Evolutionary conservation across 1,284 basidiomycete genomes (phyloP).

Genomic region (Ustilago cynodontis): DNA sequence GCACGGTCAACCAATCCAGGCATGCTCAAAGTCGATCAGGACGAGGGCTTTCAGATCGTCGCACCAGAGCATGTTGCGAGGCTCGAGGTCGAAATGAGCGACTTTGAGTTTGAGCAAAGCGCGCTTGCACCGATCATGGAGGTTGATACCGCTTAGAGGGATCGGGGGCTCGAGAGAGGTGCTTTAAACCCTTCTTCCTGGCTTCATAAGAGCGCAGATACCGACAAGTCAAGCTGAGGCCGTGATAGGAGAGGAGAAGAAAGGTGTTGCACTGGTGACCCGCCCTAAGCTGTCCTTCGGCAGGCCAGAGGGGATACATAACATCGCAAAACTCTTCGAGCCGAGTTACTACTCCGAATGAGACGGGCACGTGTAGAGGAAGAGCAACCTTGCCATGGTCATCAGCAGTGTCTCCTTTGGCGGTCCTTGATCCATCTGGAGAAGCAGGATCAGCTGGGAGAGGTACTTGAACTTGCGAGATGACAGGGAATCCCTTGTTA

Average conservation of each 20-base stretch:
- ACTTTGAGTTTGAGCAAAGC: neutral
- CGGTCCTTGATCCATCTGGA: too few species aligned
- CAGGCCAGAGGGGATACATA: neutral
- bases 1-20: neutral
- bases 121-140: neutral
- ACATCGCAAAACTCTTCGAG: neutral
- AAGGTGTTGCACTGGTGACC: neutral
- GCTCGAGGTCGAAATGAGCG: neutral
- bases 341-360: neutral
- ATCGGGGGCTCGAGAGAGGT: too few species aligned
- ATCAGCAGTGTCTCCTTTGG: too few species aligned
- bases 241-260: neutral
- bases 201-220: neutral
- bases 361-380: neutral
- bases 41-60: neutral
- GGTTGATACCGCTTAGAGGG: neutral
- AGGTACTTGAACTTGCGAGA: too few species aligned
- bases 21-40: slow-evolving; percentile 1
- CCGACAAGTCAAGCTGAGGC: neutral
- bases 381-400: too few species aligned
- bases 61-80: slow-evolving; percentile 6
- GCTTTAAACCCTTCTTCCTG: too few species aligned
- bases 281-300: neutral
- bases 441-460: too few species aligned
- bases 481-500: too few species aligned